Percentiles rank a stretch among this genome's conserved stretches.
Evolutionary conservation across 2,329 filamentous ascomycete species (phyloP).

Genomic region (Aspergillus pseudoterreus): DNA sequence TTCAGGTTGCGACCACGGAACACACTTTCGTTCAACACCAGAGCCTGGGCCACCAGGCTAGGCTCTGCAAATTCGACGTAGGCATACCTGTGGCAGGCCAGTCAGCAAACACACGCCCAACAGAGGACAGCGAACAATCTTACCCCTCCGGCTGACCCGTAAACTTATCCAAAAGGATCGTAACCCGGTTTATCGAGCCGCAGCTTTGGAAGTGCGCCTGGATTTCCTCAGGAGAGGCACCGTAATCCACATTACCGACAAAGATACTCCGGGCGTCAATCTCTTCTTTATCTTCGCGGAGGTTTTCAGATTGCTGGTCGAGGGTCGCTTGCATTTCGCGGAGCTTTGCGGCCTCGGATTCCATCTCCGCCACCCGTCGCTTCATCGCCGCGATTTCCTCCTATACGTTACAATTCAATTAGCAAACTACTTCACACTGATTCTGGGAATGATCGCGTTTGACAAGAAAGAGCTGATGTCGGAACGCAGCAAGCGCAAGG

Average conservation of each 20-base stretch:
- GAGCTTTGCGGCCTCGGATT: slow-evolving; percentile 80
- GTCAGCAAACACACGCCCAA: slow-evolving; percentile 9
- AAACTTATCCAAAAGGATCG: slow-evolving; percentile 96
- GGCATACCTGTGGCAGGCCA: slow-evolving; percentile 66
- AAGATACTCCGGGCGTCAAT: slow-evolving; percentile 95
- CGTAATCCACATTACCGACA: slow-evolving; percentile 98
- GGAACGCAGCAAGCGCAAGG: neutral
- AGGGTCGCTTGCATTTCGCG: slow-evolving; percentile 83
- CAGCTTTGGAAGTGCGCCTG: slow-evolving; percentile 98
- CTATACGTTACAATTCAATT: slow-evolving; percentile 30
- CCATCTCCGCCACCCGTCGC: slow-evolving; percentile 81
- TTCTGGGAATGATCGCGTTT: neutral
- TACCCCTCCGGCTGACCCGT: slow-evolving; percentile 99
- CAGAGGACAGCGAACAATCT: slow-evolving; percentile 35
- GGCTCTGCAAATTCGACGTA: slow-evolving; percentile 98
- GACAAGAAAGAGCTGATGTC: too few species aligned
- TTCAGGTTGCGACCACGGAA: slow-evolving; percentile 95
- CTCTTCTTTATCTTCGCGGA: slow-evolving; percentile 91
- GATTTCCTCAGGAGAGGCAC: slow-evolving; percentile 93
- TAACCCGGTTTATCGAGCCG: slow-evolving; percentile 95
- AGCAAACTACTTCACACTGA: neutral
- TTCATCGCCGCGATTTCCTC: slow-evolving; percentile 88
- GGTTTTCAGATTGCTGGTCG: slow-evolving; percentile 77
- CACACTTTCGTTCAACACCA: slow-evolving; percentile 93
- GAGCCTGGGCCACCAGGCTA: slow-evolving; percentile 83